Conservation (phyloP, 768 basidiomycete genomes). For the Cubamyces lactineus region DNA sequence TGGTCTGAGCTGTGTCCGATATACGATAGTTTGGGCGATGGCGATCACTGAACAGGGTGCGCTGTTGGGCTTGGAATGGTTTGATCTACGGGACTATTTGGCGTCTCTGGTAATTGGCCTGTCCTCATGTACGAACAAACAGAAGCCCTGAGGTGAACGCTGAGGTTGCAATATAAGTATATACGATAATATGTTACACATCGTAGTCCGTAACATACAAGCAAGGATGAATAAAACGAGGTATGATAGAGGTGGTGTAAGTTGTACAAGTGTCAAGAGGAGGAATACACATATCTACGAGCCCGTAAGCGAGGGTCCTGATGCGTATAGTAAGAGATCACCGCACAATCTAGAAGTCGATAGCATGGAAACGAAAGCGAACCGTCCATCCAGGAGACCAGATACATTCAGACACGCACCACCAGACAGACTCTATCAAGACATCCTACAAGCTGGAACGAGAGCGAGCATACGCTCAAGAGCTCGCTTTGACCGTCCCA, state of each 20-base stretch:
- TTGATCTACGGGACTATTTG: no score
- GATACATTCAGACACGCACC: no score
- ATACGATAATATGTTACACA: no score
- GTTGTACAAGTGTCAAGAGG: constrained; percentile 24
- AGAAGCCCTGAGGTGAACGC: no score
- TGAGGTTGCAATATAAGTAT: no score
- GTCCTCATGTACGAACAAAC: no score
- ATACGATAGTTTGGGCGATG: constrained; percentile 6
- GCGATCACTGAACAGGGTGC: not conserved
- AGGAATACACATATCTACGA: not conserved
- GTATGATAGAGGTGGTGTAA: not conserved
- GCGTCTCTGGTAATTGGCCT: no score
- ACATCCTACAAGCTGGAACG: not conserved
- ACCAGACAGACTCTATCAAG: no score
- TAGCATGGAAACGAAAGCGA: not conserved
- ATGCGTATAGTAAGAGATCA: not conserved
- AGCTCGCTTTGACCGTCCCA: constrained; percentile 59
- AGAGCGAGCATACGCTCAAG: constrained; percentile 4
- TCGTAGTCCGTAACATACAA: no score
- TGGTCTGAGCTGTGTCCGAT: constrained; percentile 19
- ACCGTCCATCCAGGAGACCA: no score
- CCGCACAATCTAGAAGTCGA: not conserved
- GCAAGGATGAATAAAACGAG: no score
- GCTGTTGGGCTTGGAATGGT: no score
- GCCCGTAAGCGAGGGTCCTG: not conserved